phyloP scores from a whole-genome alignment of 108 stramenopile genomes.

The Nitzschia putrida region DNA sequence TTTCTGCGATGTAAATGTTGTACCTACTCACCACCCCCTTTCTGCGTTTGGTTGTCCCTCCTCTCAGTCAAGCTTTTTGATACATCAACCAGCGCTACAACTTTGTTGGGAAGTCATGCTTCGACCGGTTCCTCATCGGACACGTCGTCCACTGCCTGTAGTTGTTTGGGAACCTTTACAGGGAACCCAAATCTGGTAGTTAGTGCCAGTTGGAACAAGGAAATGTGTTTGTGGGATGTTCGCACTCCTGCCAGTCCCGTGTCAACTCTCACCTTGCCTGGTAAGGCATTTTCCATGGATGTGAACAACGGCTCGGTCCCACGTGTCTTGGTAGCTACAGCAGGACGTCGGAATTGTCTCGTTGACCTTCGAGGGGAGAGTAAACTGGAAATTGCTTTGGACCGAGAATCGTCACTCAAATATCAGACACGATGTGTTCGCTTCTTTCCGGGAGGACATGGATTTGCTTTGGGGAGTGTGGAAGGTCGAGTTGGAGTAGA shows the following conservation, averaged over 20 bases:
- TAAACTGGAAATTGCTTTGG: constrained; percentile 44
- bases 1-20: not conserved
- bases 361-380: constrained; percentile 47
- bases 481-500: constrained; percentile 98
- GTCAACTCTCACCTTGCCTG: constrained; percentile 53
- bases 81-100: constrained; percentile 3
- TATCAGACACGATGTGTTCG: constrained; percentile 80
- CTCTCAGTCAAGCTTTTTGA: constrained; percentile 11
- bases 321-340: constrained; percentile 66
- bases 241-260: constrained; percentile 24
- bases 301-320: constrained; percentile 27
- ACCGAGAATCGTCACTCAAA: constrained; percentile 83
- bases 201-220: constrained; percentile 74
- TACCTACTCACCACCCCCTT: not conserved
- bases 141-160: constrained; percentile 21
- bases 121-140: not conserved
- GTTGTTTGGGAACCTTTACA: constrained; percentile 21
- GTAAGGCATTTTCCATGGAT: constrained; percentile 87
- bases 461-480: constrained; percentile 90
- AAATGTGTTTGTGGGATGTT: constrained; percentile 74
- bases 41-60: not conserved
- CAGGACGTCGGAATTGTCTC: constrained; percentile 61
- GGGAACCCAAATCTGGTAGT: constrained; percentile 41
- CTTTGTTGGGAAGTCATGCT: constrained; percentile 4
- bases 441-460: constrained; percentile 78